phyloP scores from a whole-genome alignment of 2,329 filamentous ascomycete species.

The Epichloe glyceriae region DNA sequence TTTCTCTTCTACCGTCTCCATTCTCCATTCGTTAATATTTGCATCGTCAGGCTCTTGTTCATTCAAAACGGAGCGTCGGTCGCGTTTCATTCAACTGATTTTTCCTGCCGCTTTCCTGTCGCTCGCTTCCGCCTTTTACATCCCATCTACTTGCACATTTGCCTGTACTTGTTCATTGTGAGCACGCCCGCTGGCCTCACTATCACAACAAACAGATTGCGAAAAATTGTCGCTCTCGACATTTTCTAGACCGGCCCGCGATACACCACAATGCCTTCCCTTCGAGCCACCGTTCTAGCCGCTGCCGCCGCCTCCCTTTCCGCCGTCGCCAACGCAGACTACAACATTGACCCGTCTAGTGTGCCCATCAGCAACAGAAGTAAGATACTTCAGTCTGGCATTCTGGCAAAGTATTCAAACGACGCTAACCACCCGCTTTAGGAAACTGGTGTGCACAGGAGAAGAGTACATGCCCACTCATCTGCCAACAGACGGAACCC shows the following conservation, averaged over 20 bases:
- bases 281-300: slow-evolving; percentile 40
- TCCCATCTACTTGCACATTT: not conserved
- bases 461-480: slow-evolving; percentile 51
- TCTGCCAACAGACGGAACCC: slow-evolving; percentile 50
- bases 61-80: not conserved
- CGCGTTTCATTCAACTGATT: not conserved
- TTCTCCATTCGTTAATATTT: not conserved
- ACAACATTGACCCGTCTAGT: slow-evolving; percentile 46
- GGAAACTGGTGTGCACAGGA: slow-evolving; percentile 55
- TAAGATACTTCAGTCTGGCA: slow-evolving; percentile 23
- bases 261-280: slow-evolving; percentile 35
- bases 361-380: slow-evolving; percentile 41
- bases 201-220: not conserved
- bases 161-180: not conserved
- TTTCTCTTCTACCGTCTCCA: not conserved
- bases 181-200: not conserved
- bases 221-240: not conserved
- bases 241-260: not conserved
- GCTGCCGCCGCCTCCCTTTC: slow-evolving; percentile 36
- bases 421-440: slow-evolving; percentile 18
- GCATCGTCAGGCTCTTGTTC: not conserved
- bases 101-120: not conserved
- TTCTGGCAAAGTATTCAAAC: not conserved
- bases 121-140: not conserved
- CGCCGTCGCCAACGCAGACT: slow-evolving; percentile 41